Evolutionary conservation across 257 asterid genomes (phyloP), one percentile per base, ranked within the genome.

Genomic region (Galeopsis tetrahit): DNA sequence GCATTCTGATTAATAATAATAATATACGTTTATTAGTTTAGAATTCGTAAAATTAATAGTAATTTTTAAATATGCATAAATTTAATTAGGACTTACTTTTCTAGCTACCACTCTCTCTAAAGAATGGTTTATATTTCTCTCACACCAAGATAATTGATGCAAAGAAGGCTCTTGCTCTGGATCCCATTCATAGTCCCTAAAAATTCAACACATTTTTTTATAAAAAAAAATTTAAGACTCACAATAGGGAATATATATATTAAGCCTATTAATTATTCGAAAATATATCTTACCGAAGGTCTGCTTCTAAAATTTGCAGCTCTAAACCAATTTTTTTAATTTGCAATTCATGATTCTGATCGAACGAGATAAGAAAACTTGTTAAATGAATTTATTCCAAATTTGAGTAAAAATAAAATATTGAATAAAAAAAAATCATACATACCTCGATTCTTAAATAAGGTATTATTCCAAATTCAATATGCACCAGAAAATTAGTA

Each of bases 61-160:
- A 62, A 1, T 32, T 2, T 5, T 0, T 33, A 44, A 4, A 33
- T 21, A 49, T 28, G 34, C 2, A 14, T 7, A 49, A 60, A 64
- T 42, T 43, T 21, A 21, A 21, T 65, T 9, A 38, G 52, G 71
- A 72, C 77, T 34, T n/a, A 84, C 89, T 69, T 84, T 84, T 79
- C 70, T 68, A 10, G 80, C 81, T 39, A 34, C 2, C 44, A 77
- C 61, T 79, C 48, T 80, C 40, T 81, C 78, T 6, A 84, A 10
- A 53, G 95, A 82, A 3, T 33, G 72, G 6, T 70, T 55, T 11
- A 86, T 70, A 70, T 88, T 86, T 56, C 82, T 79, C 77, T 86
- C 91, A 64, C 86, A 84, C 95, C 89, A 88, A 11, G 82, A 62
- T n/a, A 86, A 80, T 13, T 86, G 87, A 43, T 88, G 87, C 61